Base-by-base conservation (phyloP, 768 basidiomycete genomes). In the Termitomyces sp. region DNA sequence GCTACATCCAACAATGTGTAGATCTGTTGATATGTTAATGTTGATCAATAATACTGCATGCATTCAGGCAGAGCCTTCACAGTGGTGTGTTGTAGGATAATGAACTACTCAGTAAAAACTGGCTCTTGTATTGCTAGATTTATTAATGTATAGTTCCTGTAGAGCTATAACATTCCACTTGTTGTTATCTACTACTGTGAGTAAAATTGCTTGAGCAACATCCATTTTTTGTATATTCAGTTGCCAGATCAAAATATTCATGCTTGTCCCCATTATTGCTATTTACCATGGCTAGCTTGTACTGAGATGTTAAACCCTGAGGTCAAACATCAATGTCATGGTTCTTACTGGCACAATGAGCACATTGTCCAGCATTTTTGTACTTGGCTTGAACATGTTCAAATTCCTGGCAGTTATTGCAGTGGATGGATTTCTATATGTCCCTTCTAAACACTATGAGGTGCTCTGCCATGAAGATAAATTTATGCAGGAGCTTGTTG, bases 361-460 rank as follows among this genome's bases (percentile, higher is more conserved):
- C 10, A 22, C 56, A 60, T 1, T 6, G 2, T 13, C 36, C 30
- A 0, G 3, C 1, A 11, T 40, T 32, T 40, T 50, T 54, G 52
- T 56, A 60, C 5, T 20, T 22, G 8, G 60, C 46, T 2, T 40
- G 35, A 5, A 60, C 22, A 13, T 60, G 55, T 5, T 56, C 56
- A 28, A 51, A 54, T 5, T 10, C n/a, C n/a, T n/a, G n/a, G n/a
- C n/a, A n/a, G n/a, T n/a, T n/a, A n/a, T n/a, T n/a, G n/a, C n/a
- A n/a, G n/a, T n/a, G n/a, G 4, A 22, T 60, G 52, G 49, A 14
- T 16, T 51, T 16, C 11, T 10, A 5, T 6, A 51, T 36, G 35
- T 51, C 20, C 32, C 26, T 35, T 5, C 22, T 24, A 22, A 51
- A 11, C 2, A 13, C 35, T 3, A 51, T 5, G 6, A 24, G 6